These are phyloP conservation scores for Falciphora oryzae DNA, from an alignment of 2,329 filamentous ascomycete genomes.

Conservation along the genomic window DNA sequence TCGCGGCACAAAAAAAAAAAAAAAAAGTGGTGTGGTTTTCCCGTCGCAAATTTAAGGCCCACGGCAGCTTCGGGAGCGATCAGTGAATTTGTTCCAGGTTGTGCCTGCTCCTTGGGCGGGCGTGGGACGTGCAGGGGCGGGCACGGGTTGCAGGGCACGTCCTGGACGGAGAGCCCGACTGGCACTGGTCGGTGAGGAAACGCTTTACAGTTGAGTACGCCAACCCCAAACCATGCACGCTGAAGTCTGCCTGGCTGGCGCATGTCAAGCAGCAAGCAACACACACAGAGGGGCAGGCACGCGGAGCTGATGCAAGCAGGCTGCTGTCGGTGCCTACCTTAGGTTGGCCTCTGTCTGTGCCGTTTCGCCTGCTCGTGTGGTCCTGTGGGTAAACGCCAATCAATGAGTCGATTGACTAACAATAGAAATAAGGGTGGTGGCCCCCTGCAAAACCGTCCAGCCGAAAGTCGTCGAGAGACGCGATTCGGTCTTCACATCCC, in stretches of 20 bases:
- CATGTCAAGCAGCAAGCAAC: not conserved
- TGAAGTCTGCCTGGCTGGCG: not conserved
- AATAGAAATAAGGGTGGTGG: not conserved
- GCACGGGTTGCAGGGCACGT: conserved; percentile 21
- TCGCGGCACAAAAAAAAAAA: not conserved
- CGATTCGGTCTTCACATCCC: not conserved
- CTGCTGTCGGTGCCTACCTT: no score
- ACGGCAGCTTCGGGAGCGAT: not conserved
- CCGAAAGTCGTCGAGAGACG: not conserved
- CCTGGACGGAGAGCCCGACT: not conserved
- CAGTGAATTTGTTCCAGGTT: not conserved
- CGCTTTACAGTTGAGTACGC: not conserved
- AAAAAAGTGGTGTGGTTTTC: not conserved
- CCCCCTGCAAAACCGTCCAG: not conserved
- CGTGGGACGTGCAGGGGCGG: conserved; percentile 15
- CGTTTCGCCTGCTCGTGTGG: no score
- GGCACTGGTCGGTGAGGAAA: not conserved
- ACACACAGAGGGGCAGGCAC: not conserved
- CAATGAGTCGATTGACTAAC: not conserved
- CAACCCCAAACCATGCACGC: not conserved
- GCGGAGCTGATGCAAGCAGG: no score
- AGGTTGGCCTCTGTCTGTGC: no score
- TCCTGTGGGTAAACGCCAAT: not conserved
- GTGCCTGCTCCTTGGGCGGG: not conserved
- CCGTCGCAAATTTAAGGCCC: not conserved